These are phyloP conservation scores for Phytophthora sp. DNA, from an alignment of 352 stramenopile species.

Conservation along the genomic window DNA sequence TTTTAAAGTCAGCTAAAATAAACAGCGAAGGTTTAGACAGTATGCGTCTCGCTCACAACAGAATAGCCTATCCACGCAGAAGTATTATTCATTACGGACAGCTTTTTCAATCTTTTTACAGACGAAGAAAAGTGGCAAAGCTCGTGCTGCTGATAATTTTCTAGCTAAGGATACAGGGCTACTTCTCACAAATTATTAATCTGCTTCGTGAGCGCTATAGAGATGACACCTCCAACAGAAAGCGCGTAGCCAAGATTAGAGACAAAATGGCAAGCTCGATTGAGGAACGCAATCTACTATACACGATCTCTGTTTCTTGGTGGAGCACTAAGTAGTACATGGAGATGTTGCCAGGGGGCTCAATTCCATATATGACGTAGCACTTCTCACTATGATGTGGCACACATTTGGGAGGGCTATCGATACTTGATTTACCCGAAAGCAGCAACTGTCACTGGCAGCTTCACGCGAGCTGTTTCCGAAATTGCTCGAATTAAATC, in stretches of 20 bases:
- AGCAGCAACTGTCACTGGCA: not conserved
- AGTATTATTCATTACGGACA: conserved; percentile 2
- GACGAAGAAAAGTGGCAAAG: conserved; percentile 7
- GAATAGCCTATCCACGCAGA: not conserved
- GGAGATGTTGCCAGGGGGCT: too few relatives aligned
- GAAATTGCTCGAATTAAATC: too few relatives aligned
- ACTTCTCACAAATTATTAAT: not conserved
- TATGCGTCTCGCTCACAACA: conserved; percentile 5
- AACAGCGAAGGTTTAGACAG: not conserved
- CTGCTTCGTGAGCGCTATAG: not conserved
- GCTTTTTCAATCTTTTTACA: conserved; percentile 1
- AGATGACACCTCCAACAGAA: not conserved
- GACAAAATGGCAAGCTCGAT: too few relatives aligned
- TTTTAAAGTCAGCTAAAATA: not conserved
- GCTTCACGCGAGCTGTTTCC: too few relatives aligned
- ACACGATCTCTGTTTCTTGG: not conserved
- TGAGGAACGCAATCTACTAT: not conserved
- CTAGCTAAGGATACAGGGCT: conserved; percentile 4
- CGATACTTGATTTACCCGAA: too few relatives aligned
- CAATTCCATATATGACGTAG: not conserved
- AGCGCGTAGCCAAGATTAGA: not conserved
- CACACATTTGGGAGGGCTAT: too few relatives aligned
- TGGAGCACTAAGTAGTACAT: too few relatives aligned
- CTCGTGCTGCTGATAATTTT: not conserved
- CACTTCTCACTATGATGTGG: not conserved